Evolutionary conservation across 2,329 filamentous ascomycete species (phyloP).

Genomic region (Stemphylium vesicarium): DNA sequence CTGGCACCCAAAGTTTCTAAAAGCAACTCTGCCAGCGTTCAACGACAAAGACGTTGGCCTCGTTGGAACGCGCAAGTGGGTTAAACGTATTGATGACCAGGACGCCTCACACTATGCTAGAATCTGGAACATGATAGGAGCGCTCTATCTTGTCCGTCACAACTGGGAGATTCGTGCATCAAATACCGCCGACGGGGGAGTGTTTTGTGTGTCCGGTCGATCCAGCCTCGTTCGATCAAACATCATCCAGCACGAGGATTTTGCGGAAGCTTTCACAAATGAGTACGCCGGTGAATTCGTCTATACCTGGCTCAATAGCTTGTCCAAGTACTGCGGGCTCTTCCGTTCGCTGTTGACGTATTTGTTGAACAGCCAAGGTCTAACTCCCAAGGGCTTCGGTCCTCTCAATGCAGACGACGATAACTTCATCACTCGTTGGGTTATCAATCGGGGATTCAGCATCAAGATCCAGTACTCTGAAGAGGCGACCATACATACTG

Average conservation of each 20-base stretch:
- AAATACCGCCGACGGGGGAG: constrained; percentile 40
- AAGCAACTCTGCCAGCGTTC: constrained; percentile 26
- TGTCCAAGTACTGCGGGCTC: not conserved
- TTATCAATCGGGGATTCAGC: constrained; percentile 55
- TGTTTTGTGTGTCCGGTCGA: constrained; percentile 43
- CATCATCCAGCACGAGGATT: constrained; percentile 30
- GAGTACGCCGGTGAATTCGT: constrained; percentile 15
- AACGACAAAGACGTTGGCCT: constrained; percentile 25
- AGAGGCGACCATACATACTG: constrained; percentile 58
- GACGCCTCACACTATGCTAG: constrained; percentile 1
- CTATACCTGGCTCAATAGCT: not conserved
- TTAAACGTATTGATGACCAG: constrained; percentile 9
- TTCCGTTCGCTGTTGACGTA: constrained; percentile 6
- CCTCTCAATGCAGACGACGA: constrained; percentile 41
- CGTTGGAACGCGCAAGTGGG: constrained; percentile 35
- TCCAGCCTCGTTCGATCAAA: constrained; percentile 31
- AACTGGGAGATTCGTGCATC: constrained; percentile 44
- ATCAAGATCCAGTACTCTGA: constrained; percentile 60
- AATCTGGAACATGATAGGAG: constrained; percentile 33
- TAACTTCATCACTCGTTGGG: constrained; percentile 60
- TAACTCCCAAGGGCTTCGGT: constrained; percentile 13
- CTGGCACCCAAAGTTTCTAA: constrained; percentile 24
- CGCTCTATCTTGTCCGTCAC: constrained; percentile 39
- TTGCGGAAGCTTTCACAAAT: constrained; percentile 8
- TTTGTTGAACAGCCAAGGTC: not conserved